Percentiles rank a stretch among this genome's conserved stretches.
phyloP scores from a whole-genome alignment of 306 rosid genomes.

The Erythrophleum fordii region DNA sequence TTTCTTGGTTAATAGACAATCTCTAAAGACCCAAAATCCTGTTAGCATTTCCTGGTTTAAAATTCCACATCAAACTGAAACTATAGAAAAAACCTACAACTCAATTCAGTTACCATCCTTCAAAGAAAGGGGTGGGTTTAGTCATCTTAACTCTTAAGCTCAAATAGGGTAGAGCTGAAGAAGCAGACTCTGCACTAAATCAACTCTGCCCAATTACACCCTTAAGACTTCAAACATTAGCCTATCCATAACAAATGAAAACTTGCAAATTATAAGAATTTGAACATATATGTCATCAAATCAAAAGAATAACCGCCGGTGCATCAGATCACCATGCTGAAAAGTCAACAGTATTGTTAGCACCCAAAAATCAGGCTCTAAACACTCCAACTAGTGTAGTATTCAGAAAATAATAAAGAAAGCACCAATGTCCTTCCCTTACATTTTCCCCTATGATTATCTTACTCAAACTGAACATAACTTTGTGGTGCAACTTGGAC shows the following conservation, averaged over 20 bases:
- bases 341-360: neutral
- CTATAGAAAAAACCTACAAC: neutral
- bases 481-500: neutral
- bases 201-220: neutral
- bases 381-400: neutral
- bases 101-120: neutral
- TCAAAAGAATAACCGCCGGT: neutral
- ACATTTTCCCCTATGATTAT: neutral
- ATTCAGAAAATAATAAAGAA: neutral
- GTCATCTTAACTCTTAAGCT: neutral
- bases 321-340: neutral
- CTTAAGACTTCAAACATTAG: slow-evolving; percentile 5
- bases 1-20: neutral
- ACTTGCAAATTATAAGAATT: neutral
- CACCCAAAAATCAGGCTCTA: neutral
- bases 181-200: neutral
- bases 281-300: neutral
- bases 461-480: neutral
- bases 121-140: neutral
- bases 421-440: neutral
- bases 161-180: neutral
- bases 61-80: neutral
- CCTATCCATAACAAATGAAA: neutral
- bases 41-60: neutral
- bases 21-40: neutral